A percentile compares a stretch with the other conserved stretches of the same genome.
Evolutionary conservation across 2,329 filamentous ascomycete species (phyloP).

Genomic region (Cercospora sp.): DNA sequence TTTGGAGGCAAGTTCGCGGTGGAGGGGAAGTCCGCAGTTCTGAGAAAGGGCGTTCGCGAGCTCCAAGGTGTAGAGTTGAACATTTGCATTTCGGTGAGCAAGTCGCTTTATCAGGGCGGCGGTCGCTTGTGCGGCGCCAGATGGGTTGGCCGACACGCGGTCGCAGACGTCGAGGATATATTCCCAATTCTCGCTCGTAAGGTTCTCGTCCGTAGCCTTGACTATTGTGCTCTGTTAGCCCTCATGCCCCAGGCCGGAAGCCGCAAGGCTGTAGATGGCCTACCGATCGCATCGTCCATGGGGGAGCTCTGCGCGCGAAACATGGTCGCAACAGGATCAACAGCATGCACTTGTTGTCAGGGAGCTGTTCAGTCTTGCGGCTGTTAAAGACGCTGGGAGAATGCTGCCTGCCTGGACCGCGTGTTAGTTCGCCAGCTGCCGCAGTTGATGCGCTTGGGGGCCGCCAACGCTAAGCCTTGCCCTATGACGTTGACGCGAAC

Average conservation of each 20-base stretch:
- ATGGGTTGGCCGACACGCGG: slow-evolving; percentile 38
- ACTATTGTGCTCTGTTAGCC: slow-evolving; percentile 44
- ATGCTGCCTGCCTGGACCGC: slow-evolving; percentile 1
- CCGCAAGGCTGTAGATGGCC: neutral
- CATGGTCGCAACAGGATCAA: slow-evolving; percentile 11
- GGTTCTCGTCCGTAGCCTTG: slow-evolving; percentile 94
- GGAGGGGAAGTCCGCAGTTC: slow-evolving; percentile 83
- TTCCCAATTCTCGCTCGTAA: slow-evolving; percentile 81
- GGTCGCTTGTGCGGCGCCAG: slow-evolving; percentile 56
- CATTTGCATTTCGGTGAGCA: slow-evolving; percentile 91
- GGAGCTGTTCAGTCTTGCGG: neutral
- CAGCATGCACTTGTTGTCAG: neutral
- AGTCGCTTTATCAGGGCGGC: slow-evolving; percentile 88
- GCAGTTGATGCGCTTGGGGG: neutral
- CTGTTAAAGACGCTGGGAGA: neutral
- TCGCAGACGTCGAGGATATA: slow-evolving; percentile 57
- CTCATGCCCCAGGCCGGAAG: neutral
- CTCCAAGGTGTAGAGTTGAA: slow-evolving; percentile 93
- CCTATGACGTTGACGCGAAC: neutral
- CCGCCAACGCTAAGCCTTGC: slow-evolving; percentile 1
- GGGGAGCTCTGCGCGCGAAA: slow-evolving; percentile 24
- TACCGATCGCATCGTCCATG: slow-evolving; percentile 25
- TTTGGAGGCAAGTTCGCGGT: slow-evolving; percentile 84
- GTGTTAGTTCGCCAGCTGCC: neutral
- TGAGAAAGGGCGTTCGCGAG: slow-evolving; percentile 88